Evolutionary conservation across 257 asterid species (phyloP), one percentile per base, ranked within the genome.

Genomic region (Nicotiana otophora): DNA sequence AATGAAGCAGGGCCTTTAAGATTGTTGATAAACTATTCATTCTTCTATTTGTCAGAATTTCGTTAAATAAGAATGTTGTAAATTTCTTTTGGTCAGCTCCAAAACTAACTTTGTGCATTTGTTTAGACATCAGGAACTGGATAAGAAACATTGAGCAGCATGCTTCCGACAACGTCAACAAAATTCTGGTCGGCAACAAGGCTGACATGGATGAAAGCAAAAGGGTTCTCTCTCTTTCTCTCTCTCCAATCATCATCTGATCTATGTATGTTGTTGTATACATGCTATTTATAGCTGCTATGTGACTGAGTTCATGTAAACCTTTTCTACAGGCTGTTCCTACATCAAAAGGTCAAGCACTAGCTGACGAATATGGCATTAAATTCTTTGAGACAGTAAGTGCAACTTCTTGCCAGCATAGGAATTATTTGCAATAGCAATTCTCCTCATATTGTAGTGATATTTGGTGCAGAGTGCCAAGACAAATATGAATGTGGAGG

Each of bases 351-450:
- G 98, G 98, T 82, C 98, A 95, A 88, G 98, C 98, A 75, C 92
- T 95, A 7, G 98, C 98, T 16, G 98, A 95, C 90, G 98, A 95
- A 90, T 95, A 91, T 19, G 98, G 97, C 81, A 95, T 95, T 80
- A 95, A 95, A 84, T 95, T 95, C 92, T 95, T 92, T 69, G 98
- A 93, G 92, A 93, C 98, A 30, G 98, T 95, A 88, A 93, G 98
- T 85, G 80, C 9, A 83, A 64, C 51, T 77, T 79, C 51, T 81
- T 80, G 81, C 67, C 77, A 17, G 34, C 81, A 72, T 68, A 82
- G 58, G 48, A 64, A 81, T 81, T 46, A 65, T 20, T 31, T 66
- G 28, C 64, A 31, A 19, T 17, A 15, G 46, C 74, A 62, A 30
- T 81, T 66, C 62, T 46, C 54, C 78, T 85, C 83, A 82, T 84